Evolutionary conservation across 2,329 filamentous ascomycete genomes (phyloP), one percentile per base, ranked within the genome.

Genomic region (Aureobasidium sp.): DNA sequence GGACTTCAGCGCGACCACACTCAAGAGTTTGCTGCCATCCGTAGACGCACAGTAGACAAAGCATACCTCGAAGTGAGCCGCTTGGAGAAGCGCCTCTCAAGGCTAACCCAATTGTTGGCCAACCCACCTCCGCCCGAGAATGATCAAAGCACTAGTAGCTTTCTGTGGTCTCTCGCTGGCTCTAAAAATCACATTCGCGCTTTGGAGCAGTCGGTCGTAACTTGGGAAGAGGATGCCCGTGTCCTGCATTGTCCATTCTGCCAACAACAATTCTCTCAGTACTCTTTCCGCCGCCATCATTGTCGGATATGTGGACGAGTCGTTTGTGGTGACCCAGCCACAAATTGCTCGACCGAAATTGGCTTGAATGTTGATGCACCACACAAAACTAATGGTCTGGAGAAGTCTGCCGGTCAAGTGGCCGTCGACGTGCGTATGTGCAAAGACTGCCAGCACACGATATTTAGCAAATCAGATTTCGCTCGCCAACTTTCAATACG

Each of bases 261-360:
- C 70, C 90, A 96, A 71, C 94, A 99, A 70, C 91, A 96, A 62
- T 99, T 99, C 74, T 88, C 91, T 0, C 88, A 87, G 15, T 97
- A 96, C 83, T 89, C 91, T 1, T 96, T 97, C 70, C 85, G 94
- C 69, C 82, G 94, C 67, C 94, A 97, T 73, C 94, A 99, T 74
- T 99, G 94, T 75, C 85, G 94, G 61, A 87, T 96, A 75, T 99
- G 94, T 70, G 94, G 94, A 3, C 85, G 88, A 47, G 92, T 99
- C 0, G 91, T 99, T 0, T 99, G 94, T 71, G 91, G 91, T 13
- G 94, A 99, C 74, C 84, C 84, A 0, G 82, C 84, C 63, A 99
- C 94, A 0, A 86, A 76, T 3, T 99, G 94, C 74, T 99, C 94
- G 0, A 85, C 80, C 9, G 90, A 96, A 68, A 82, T 99, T 59